A percentile compares a stretch with the other conserved stretches of the same genome.
Conservation (phyloP, 306 rosid genomes). For the Ceratonia siliqua region DNA sequence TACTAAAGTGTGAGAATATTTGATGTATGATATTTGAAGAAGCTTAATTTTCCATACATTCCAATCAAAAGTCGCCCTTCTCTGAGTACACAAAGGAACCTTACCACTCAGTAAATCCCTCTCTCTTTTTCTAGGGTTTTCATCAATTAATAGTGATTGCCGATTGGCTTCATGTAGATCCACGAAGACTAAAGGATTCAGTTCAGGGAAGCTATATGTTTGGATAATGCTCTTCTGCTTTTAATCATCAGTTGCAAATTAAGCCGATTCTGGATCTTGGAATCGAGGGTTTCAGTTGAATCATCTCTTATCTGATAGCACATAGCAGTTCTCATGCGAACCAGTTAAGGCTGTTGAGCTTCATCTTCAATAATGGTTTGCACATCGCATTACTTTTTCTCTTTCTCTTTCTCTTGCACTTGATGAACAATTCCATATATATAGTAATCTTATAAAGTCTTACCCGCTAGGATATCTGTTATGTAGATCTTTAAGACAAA, state of each 20-base stretch:
- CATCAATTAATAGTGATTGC: slow-evolving; percentile 22
- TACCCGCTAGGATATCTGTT: too few species aligned
- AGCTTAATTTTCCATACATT: slow-evolving; percentile 18
- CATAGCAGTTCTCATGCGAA: not conserved
- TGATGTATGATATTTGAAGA: slow-evolving; percentile 16
- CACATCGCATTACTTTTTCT: not conserved
- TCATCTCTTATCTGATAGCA: not conserved
- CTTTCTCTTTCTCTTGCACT: not conserved
- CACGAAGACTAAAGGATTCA: not conserved
- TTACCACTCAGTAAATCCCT: slow-evolving; percentile 2
- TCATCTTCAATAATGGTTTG: not conserved
- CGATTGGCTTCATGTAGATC: slow-evolving; percentile 3
- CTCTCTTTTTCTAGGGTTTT: slow-evolving; percentile 26
- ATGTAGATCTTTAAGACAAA: not conserved
- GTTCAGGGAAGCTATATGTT: not conserved
- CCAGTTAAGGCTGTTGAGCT: not conserved
- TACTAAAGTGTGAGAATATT: slow-evolving; percentile 26
- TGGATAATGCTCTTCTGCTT: not conserved
- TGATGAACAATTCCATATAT: not conserved
- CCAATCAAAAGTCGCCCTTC: not conserved
- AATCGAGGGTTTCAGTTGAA: not conserved
- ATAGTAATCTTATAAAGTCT: too few species aligned
- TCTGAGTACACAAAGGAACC: not conserved
- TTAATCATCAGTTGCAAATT: not conserved
- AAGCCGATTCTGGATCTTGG: slow-evolving; percentile 11